Base-by-base conservation (phyloP, 2,329 filamentous ascomycete genomes). In the Blumeria hordei region DNA sequence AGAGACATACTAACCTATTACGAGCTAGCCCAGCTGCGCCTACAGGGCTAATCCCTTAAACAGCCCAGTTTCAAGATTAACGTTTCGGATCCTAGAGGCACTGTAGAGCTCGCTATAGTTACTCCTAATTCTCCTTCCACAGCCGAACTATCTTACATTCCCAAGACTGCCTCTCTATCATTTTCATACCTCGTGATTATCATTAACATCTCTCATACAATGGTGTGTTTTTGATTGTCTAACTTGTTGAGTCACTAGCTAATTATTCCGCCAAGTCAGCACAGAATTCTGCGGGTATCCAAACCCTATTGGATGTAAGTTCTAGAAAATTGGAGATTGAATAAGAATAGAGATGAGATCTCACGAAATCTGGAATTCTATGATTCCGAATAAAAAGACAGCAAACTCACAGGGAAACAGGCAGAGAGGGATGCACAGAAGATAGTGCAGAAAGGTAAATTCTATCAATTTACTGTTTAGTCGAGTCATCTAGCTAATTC, bases 391-490 rank as follows among this genome's bases (percentile, higher is more conserved):
- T 34, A 36, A 43, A 16, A 39, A 32, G 33, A 49, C 37, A 12
- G 36, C 49, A 58, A 64, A 67, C 69, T 73, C 61, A 74, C 65
- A 37, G 12, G 14, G 50, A 59, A 43, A 55, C 60, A 96, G 90
- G 88, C 92, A 64, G 92, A 98, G 78, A 84, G 88, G 71, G 90
- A 96, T 70, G 92, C 92, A 58, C 90, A 94, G 72, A 95, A 95
- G 78, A 98, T 98, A 69, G 88, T 98, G 57, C 90, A 96, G 70
- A 88, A 92, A 78, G 85, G 90, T 93, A 69, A 58, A 72, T 68
- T 39, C 41, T 7, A 43, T 33, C 18, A 5, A 18, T 41, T 28
- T 43, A n/a, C 49, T 49, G 9, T 12, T 16, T 51, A 52, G 35
- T 33, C 11, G 18, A 18, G 51, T 57, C 56, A 47, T 58, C 53